Evolutionary conservation across 768 basidiomycete species (phyloP).

Genomic region (Coprinellus micaceus): DNA sequence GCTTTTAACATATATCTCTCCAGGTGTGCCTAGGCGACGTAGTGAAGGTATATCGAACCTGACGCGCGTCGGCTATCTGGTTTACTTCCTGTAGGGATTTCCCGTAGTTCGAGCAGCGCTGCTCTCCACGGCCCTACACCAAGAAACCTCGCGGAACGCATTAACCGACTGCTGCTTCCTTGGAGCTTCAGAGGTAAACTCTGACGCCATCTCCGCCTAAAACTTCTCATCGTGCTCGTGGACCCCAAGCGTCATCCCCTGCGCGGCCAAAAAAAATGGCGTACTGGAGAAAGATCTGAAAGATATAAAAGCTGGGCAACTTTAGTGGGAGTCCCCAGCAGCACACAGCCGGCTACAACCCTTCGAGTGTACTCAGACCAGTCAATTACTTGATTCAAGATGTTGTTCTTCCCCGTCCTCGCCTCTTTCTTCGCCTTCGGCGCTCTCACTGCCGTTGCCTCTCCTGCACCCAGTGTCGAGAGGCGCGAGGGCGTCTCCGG

Average conservation of each 20-base stretch:
- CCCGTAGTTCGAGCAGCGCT: background rate
- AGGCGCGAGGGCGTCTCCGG: slow-evolving; percentile 4
- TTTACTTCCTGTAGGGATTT: background rate
- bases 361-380: background rate
- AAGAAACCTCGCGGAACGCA: background rate
- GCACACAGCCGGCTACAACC: background rate
- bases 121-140: background rate
- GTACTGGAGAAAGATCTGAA: background rate
- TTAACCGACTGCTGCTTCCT: no score
- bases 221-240: no score
- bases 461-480: background rate
- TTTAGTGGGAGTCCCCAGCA: background rate
- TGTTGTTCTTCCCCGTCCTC: slow-evolving; percentile 3
- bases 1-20: no score
- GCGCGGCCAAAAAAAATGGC: background rate
- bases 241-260: background rate
- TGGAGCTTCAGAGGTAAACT: background rate
- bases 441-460: slow-evolving; percentile 3
- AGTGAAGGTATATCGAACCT: no score
- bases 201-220: background rate
- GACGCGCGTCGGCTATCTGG: no score
- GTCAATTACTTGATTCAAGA: background rate
- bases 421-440: slow-evolving; percentile 8
- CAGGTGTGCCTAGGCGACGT: no score
- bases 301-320: background rate